phyloP scores from a whole-genome alignment of 768 basidiomycete species.

The Lentinus brumalis region DNA sequence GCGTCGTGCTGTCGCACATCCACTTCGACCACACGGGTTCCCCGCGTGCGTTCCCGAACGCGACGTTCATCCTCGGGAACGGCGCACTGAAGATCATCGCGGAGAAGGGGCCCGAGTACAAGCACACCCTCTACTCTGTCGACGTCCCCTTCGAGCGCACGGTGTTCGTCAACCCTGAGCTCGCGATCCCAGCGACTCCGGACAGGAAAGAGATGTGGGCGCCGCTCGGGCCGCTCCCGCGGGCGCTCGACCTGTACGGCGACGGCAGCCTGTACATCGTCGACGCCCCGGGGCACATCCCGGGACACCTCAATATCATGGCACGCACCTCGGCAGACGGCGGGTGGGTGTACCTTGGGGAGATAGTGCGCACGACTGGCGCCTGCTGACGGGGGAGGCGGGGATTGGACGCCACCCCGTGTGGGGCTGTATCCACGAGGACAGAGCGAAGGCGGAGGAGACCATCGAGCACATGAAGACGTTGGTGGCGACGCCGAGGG shows the following conservation, averaged over 20 bases:
- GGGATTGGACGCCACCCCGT: slow-evolving; percentile 37
- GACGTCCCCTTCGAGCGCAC: slow-evolving; percentile 16
- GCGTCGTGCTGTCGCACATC: slow-evolving; percentile 51
- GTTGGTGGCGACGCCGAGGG: slow-evolving; percentile 35
- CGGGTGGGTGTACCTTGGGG: slow-evolving; percentile 59
- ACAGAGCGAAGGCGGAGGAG: slow-evolving; percentile 44
- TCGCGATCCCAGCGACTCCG: no score
- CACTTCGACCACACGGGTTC: slow-evolving; percentile 58
- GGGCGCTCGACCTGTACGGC: slow-evolving; percentile 45
- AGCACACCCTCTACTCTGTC: slow-evolving; percentile 28
- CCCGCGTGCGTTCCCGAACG: slow-evolving; percentile 45
- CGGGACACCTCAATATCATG: slow-evolving; percentile 56
- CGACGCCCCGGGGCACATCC: slow-evolving; percentile 58
- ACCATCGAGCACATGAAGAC: slow-evolving; percentile 43
- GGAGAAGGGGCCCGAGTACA: slow-evolving; percentile 44
- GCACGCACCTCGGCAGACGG: slow-evolving; percentile 57
- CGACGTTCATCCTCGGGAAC: slow-evolving; percentile 49
- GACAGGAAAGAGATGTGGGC: slow-evolving; percentile 32
- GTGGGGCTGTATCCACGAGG: slow-evolving; percentile 43
- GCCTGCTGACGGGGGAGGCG: slow-evolving; percentile 49
- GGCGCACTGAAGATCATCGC: slow-evolving; percentile 38
- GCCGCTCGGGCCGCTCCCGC: slow-evolving; percentile 51
- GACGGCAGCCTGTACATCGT: slow-evolving; percentile 61
- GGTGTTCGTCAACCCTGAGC: slow-evolving; percentile 21
- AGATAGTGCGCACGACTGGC: slow-evolving; percentile 50